Base-by-base conservation (phyloP, 331 rosid species). In the Telfairia occidentalis region DNA sequence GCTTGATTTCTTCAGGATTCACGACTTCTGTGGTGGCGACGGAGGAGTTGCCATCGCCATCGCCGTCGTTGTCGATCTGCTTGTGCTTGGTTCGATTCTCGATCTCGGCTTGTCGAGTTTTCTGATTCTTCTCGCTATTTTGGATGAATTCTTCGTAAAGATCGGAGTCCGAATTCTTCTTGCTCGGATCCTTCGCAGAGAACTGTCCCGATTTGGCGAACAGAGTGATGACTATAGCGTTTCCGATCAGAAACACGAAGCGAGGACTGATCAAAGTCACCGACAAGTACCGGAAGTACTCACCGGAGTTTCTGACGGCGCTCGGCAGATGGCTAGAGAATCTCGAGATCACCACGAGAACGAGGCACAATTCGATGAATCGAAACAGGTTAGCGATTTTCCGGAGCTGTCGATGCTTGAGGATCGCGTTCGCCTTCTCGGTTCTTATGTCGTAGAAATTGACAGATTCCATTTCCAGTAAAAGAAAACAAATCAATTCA, bases 191-290 rank as follows among this genome's bases (percentile, higher is more conserved):
- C n/a, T 60, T 66, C 45, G 77, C 74, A 23, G 92, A 85, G 73
- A 87, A 90, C 8, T 80, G 79, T 7, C 92, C 92, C 0, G 96
- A 87, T 66, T 85, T 84, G 5, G 80, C 92, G 35, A 91, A 88
- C 16, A 91, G 83, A n/a, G 85, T 74, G 87, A 93, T 83, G 76
- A 93, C 77, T 5, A 93, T 93, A 9, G 73, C 57, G 79, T 93
- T 91, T 63, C 97, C 98, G 1, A 93, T 26, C 0, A 93, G 73
- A 19, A 93, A 93, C 78, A 93, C 88, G 42, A 89, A 89, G 59
- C 82, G 83, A 48, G 96, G 95, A 4, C 85, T 89, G 0, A 84
- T 80, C 73, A 93, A 18, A 77, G 82, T 57, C 9, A 80, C 69
- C 0, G 92, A 83, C 7, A 93, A 49, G 24, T 78, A 90, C 4